A percentile compares a stretch with the other conserved stretches of the same genome.
Conservation (phyloP, 805 yeast species). For the Hanseniaspora guilliermondii region DNA sequence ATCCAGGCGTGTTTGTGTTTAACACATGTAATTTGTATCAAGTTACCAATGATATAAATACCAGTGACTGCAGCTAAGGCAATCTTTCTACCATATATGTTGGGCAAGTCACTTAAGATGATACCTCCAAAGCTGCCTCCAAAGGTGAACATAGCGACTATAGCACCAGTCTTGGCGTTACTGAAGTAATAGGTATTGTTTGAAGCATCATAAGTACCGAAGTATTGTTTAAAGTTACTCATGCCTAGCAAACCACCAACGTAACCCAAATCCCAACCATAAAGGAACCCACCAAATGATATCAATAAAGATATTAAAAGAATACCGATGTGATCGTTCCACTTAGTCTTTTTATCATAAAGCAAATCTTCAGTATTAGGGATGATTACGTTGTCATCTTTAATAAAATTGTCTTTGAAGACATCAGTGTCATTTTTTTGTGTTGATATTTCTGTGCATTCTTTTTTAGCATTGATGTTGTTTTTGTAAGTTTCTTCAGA, state of each 20-base stretch:
- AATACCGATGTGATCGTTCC: constrained; percentile 28
- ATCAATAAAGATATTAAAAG: constrained; percentile 23
- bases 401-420: neutral
- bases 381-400: neutral
- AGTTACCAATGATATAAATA: constrained; percentile 53
- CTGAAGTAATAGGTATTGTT: constrained; percentile 32
- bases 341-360: constrained; percentile 19
- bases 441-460: neutral
- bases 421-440: neutral
- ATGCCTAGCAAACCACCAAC: constrained; percentile 55
- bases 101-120: constrained; percentile 45
- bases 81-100: constrained; percentile 50
- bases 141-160: constrained; percentile 52
- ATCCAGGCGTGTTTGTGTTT: constrained; percentile 46
- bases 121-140: constrained; percentile 70
- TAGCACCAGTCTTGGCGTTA: constrained; percentile 43
- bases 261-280: constrained; percentile 71
- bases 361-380: constrained; percentile 5
- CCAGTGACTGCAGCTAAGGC: constrained; percentile 51
- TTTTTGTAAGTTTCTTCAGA: neutral
- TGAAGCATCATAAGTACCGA: constrained; percentile 36
- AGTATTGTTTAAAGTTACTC: constrained; percentile 44
- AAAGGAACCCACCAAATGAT: constrained; percentile 39
- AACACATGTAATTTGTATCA: constrained; percentile 39
- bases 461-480: neutral